A percentile compares a stretch with the other conserved stretches of the same genome.
phyloP scores from a whole-genome alignment of 148 eudicot species.

The Bassia scoparia region DNA sequence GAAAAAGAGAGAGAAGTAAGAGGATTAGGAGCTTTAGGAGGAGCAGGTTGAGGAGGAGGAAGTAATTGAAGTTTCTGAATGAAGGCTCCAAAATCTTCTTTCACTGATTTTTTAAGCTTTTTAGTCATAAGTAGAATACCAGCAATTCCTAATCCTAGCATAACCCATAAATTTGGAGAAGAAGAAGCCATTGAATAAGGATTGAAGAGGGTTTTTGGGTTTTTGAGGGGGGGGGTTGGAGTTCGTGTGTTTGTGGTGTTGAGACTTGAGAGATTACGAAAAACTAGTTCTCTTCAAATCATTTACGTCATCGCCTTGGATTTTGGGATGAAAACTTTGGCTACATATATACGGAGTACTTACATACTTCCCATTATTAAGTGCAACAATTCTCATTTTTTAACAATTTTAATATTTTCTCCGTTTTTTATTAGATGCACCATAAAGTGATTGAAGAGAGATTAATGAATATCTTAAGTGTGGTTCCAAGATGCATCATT shows the following conservation, averaged over 20 bases:
- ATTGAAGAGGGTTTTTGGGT: neutral
- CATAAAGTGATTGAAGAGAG: no score
- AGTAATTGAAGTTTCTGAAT: conserved; percentile 56
- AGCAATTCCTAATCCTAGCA: conserved; percentile 83
- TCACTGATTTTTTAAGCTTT: conserved; percentile 61
- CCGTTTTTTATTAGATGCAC: no score
- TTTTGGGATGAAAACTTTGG: no score
- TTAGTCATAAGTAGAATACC: conserved; percentile 69
- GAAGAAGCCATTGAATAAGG: conserved; percentile 55
- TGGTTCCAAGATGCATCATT: no score
- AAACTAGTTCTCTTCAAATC: no score
- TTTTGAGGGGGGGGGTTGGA: neutral
- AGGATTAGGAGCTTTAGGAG: conserved; percentile 94
- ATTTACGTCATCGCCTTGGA: no score
- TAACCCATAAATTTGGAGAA: conserved; percentile 67
- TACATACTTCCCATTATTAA: no score
- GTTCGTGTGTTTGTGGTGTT: neutral
- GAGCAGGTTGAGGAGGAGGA: conserved; percentile 96
- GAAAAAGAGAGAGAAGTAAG: conserved; percentile 75
- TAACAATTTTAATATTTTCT: no score
- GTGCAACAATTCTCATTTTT: no score
- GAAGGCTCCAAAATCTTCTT: conserved; percentile 77
- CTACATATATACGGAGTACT: no score
- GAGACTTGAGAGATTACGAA: no score
- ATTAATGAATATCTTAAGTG: no score